These are phyloP conservation scores for Trichocladium uniseriatum DNA, from an alignment of 495 filamentous ascomycete genomes.

Conservation along the genomic window DNA sequence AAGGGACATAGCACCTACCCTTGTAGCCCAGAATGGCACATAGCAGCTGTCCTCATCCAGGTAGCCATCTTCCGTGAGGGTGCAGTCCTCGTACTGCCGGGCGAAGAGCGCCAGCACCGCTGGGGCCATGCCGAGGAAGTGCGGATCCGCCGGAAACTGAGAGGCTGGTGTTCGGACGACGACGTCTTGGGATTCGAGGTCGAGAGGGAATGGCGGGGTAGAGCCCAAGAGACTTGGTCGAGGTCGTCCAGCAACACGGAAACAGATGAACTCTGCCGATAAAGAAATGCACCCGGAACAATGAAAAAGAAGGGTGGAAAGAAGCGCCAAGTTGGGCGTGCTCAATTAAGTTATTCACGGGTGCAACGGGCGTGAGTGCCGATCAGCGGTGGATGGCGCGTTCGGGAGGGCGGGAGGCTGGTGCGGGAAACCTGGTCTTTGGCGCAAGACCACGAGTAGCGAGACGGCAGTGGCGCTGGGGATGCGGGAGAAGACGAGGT, in stretches of 20 bases:
- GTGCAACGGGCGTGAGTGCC: background rate
- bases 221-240: background rate
- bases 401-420: background rate
- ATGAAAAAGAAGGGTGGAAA: background rate
- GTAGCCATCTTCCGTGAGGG: slow-evolving; percentile 17
- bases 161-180: no score
- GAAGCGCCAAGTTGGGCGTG: slow-evolving; percentile 2
- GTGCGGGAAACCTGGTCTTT: background rate
- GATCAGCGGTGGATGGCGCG: slow-evolving; percentile 2
- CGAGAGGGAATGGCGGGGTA: background rate
- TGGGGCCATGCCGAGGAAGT: slow-evolving; percentile 5
- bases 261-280: background rate
- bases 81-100: slow-evolving; percentile 13
- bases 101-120: slow-evolving; percentile 3
- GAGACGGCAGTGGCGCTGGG: slow-evolving; percentile 5
- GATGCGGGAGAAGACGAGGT: slow-evolving; percentile 2
- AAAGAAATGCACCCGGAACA: no score
- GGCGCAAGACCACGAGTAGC: background rate
- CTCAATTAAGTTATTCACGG: background rate
- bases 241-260: background rate
- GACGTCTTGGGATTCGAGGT: no score
- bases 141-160: background rate
- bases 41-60: slow-evolving; percentile 29
- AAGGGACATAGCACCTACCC: slow-evolving; percentile 18
- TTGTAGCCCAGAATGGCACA: slow-evolving; percentile 40